These are phyloP conservation scores for Chrysosporium keratinophilum DNA, from an alignment of 2,329 filamentous ascomycete genomes.

Conservation along the genomic window DNA sequence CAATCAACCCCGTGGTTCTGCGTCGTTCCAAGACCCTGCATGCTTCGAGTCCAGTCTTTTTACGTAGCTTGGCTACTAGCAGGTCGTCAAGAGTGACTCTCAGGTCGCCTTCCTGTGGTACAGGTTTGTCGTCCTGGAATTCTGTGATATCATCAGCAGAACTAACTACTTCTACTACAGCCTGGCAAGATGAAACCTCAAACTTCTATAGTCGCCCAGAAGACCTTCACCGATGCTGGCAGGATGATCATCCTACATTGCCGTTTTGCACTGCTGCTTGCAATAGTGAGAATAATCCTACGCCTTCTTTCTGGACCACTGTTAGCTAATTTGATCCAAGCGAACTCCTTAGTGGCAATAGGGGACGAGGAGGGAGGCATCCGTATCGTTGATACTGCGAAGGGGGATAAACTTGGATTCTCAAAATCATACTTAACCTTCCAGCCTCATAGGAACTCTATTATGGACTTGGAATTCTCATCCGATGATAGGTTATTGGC, in stretches of 20 bases:
- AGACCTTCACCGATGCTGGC: slow-evolving; percentile 44
- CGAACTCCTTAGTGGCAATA: slow-evolving; percentile 57
- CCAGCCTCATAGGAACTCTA: slow-evolving; percentile 56
- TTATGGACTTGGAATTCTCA: slow-evolving; percentile 62
- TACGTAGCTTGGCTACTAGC: slow-evolving; percentile 28
- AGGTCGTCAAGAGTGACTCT: slow-evolving; percentile 27
- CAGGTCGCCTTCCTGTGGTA: slow-evolving; percentile 27
- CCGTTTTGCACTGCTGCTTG: slow-evolving; percentile 58
- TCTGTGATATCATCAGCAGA: not conserved
- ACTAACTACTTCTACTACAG: slow-evolving; percentile 21
- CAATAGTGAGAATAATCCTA: slow-evolving; percentile 44
- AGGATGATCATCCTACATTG: slow-evolving; percentile 37
- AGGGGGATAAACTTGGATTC: slow-evolving; percentile 43
- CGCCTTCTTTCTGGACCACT: not conserved
- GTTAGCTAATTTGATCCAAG: slow-evolving; percentile 28
- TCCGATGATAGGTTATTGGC: slow-evolving; percentile 56
- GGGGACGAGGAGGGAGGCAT: slow-evolving; percentile 61
- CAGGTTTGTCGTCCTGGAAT: slow-evolving; percentile 25
- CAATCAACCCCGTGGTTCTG: slow-evolving; percentile 23
- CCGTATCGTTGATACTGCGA: slow-evolving; percentile 51
- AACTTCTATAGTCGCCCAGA: slow-evolving; percentile 49
- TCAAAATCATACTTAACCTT: slow-evolving; percentile 49
- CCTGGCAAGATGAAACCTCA: slow-evolving; percentile 50
- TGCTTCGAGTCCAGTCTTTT: slow-evolving; percentile 31
- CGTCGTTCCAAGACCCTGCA: slow-evolving; percentile 30